Base-by-base conservation (phyloP, 1,284 basidiomycete species). In the Tylopilus orsonianus region DNA sequence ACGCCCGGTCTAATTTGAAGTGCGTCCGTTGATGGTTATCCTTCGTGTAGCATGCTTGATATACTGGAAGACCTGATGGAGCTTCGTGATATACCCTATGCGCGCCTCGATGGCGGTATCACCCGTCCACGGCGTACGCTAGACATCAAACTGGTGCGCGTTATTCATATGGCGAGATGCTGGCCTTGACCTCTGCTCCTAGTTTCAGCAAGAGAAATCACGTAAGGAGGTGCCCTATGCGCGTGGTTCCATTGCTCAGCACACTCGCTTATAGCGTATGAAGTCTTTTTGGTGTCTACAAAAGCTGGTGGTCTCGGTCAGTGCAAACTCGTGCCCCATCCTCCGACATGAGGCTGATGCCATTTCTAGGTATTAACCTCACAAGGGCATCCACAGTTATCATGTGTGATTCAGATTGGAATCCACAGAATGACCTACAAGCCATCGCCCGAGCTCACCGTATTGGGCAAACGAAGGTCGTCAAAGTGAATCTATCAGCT, bases 381-480 rank as follows among this genome's bases (percentile, higher is more conserved):
- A 92, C 88, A 43, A 87, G 80, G 45, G 91, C 91, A 3, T 80
- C 89, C 48, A 87, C 84, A 2, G 89, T 92, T 56, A 85, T 93
- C 65, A 88, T 93, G 89, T 78, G 80, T 64, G 76, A 81, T 63
- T 75, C 74, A 0, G 80, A 82, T 44, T 84, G 85, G 86, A 89
- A 93, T 66, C 90, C 90, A 23, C 58, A 90, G 67, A 92, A 90
- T 62, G 91, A 94, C 64, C 69, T 93, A 14, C 91, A 94, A 68
- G 91, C 91, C 2, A 91, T 93, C 69, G 91, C 90, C 16, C 76
- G 89, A 35, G 87, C 87, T 0, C 89, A 91, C 64, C 80, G 88
- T 19, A 89, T 91, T 42, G 86, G 90, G 5, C 83, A 93, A 68
- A 91, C 85, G 46, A 83, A 85, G 50, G 77, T 80, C 52, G 90